Conservation (phyloP, 2,329 filamentous ascomycete species). For the Trichoderma sp. region DNA sequence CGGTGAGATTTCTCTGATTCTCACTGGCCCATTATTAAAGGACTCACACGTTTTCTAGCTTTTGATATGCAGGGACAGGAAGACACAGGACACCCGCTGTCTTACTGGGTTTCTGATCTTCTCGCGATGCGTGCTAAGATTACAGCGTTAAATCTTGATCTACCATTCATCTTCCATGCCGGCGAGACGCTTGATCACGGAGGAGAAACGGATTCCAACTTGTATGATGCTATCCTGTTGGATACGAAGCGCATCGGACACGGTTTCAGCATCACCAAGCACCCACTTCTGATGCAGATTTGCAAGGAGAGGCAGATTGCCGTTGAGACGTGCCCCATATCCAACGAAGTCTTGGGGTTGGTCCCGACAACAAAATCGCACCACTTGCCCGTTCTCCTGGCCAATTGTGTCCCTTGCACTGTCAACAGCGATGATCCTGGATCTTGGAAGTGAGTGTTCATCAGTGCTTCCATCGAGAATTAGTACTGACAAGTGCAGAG, state of each 20-base stretch:
- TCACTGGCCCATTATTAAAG: not conserved
- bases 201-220: constrained; percentile 72
- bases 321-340: constrained; percentile 85
- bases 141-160: constrained; percentile 71
- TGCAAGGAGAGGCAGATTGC: constrained; percentile 85
- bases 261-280: constrained; percentile 83
- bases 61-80: constrained; percentile 87
- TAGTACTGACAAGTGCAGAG: not conserved
- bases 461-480: too few relatives aligned
- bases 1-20: not conserved
- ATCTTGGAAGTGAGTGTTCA: not conserved
- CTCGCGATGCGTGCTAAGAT: constrained; percentile 91
- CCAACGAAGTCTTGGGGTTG: constrained; percentile 80
- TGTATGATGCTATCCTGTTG: constrained; percentile 84
- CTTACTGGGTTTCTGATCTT: constrained; percentile 75
- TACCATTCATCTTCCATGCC: constrained; percentile 95
- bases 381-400: constrained; percentile 77
- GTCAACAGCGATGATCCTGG: constrained; percentile 87
- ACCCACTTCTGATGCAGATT: constrained; percentile 83
- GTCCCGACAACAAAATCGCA: constrained; percentile 74
- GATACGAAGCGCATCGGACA: constrained; percentile 88
- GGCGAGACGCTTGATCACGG: constrained; percentile 80
- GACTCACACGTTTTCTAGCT: constrained; percentile 54
- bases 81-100: constrained; percentile 71
- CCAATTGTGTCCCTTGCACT: constrained; percentile 77